Conservation (phyloP, 345 rosid genomes). For the Populus tremula region DNA sequence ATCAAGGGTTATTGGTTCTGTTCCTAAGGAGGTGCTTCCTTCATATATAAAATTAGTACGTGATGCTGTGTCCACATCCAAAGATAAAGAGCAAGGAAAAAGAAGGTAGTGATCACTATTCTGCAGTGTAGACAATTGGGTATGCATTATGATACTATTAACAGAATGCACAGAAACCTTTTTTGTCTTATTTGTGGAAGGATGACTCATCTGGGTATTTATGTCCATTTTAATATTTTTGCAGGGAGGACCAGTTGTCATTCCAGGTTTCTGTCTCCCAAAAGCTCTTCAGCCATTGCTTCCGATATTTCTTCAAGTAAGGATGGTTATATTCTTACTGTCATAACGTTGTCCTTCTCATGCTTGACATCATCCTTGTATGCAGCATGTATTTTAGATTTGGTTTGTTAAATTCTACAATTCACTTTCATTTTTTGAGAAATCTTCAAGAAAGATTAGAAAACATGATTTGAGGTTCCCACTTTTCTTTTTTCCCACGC, state of each 20-base stretch:
- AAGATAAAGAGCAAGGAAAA: slow-evolving; percentile 86
- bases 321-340: slow-evolving; percentile 11
- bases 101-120: slow-evolving; percentile 50
- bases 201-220: not conserved
- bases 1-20: slow-evolving; percentile 76
- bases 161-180: not conserved
- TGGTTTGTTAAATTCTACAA: no score
- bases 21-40: slow-evolving; percentile 90
- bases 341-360: not conserved
- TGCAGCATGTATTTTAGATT: no score
- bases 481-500: no score
- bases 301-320: slow-evolving; percentile 88
- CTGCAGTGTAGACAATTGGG: slow-evolving; percentile 6
- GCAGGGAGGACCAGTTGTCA: slow-evolving; percentile 88
- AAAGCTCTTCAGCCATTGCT: slow-evolving; percentile 95
- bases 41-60: slow-evolving; percentile 84
- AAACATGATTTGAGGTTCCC: no score
- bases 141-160: not conserved
- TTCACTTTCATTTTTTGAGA: no score
- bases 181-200: not conserved
- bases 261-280: slow-evolving; percentile 88
- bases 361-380: not conserved
- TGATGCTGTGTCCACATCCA: slow-evolving; percentile 88
- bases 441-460: no score
- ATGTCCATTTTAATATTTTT: slow-evolving; percentile 1